Percentiles rank a stretch among this genome's conserved stretches.
Conservation (phyloP, 2,329 filamentous ascomycete species). For the Aspergillus hiratsukae region DNA sequence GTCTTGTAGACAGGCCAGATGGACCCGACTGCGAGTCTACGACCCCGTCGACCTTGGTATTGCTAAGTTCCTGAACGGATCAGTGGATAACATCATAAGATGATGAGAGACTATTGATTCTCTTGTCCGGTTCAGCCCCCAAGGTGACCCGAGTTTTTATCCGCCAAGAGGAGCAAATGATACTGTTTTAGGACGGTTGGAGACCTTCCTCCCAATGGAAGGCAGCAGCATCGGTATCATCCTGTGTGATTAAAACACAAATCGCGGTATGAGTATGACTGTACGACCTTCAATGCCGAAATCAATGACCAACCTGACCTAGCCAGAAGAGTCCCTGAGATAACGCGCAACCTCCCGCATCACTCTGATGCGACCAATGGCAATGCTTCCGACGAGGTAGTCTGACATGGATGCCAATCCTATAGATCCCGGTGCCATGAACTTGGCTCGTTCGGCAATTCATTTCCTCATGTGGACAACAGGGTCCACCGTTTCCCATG, state of each 20-base stretch:
- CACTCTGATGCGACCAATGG: not conserved
- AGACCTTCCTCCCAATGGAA: not conserved
- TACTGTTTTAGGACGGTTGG: not conserved
- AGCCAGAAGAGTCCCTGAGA: not conserved
- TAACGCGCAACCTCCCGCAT: not conserved
- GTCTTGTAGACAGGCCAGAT: not conserved
- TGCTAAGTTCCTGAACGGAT: not conserved
- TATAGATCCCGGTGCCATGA: not conserved
- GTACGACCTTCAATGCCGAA: not conserved
- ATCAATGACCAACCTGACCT: not conserved
- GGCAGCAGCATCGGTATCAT: not conserved
- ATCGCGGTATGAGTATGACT: not conserved
- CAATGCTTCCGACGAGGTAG: not conserved
- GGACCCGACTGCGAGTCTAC: not conserved
- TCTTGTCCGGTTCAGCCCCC: too few species aligned
- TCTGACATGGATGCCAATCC: not conserved
- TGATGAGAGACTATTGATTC: not conserved
- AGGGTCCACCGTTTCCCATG: not conserved
- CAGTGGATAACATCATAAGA: not conserved
- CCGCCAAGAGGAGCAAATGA: not conserved
- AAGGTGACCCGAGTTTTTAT: not conserved
- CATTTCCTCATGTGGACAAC: not conserved
- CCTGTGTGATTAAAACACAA: not conserved
- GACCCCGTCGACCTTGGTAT: too few species aligned
- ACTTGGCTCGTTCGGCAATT: not conserved